Evolutionary conservation across 331 rosid species (phyloP), one percentile per base, ranked within the genome.

Genomic region (Rhamnella rubrinervis): DNA sequence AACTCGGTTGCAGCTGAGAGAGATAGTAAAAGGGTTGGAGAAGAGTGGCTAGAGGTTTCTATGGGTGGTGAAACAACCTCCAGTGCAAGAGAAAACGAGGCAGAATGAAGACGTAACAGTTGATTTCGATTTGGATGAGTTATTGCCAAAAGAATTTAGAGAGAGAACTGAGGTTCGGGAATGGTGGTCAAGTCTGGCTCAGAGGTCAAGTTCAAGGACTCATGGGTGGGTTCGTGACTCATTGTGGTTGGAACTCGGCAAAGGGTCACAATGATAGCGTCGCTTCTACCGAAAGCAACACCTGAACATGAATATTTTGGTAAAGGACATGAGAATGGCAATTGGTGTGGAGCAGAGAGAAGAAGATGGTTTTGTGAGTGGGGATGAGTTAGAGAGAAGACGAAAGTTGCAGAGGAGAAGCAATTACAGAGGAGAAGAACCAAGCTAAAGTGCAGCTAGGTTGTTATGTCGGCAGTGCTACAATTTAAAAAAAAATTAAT

Each of bases 31-130:
- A 1, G 95, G 84, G 59, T 61, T 88, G 58, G 91, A 85, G 57
- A 75, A 20, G 11, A 83, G 91, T 17, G 89, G 81, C 13, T 84
- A 79, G 2, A 80, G 86, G 44, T 88, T 88, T 70, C 66, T 88
- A 17, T 88, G 95, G 95, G 82, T 84, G 4, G 76, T 88, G 55
- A 85, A 84, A 53, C 67, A 41, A 59, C 95, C 91, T 2, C 19
- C 60, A 0, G 15, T 8, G 1, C 78, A 79, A 8, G 74, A 69
- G 18, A 58, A 51, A 76, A 59, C 15, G 6, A 76, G 63, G 49
- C 66, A 57, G 35, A 59, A 9, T 6, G 50, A 20, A 0, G 61
- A 62, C 1, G 51, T 40, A 1, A 39, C 21, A 2, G 39, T 15
- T 5, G 75, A 69, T 7, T 76, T 56, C 40, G 63, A 56, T 0